Conservation (phyloP, 257 asterid genomes). For the Solanum rostratum region DNA sequence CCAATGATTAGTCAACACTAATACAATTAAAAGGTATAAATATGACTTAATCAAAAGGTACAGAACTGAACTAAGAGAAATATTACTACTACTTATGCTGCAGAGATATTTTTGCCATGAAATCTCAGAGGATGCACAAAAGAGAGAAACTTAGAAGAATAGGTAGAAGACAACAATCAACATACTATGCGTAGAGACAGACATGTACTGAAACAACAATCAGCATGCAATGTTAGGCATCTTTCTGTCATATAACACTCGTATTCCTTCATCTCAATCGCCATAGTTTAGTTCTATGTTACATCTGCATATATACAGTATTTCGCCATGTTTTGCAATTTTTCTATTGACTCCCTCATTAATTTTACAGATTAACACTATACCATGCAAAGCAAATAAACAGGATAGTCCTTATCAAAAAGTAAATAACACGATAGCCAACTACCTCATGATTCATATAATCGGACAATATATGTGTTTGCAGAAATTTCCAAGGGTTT, state of each 20-base stretch:
- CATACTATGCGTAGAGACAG: neutral
- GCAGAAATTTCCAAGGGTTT: constrained; percentile 81
- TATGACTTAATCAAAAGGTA: neutral
- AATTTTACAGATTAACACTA: neutral
- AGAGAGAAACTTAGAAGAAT: neutral
- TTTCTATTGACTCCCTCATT: neutral
- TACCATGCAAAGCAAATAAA: neutral
- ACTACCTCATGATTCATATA: constrained; percentile 85
- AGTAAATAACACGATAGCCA: neutral
- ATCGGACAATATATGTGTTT: constrained; percentile 65
- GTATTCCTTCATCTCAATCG: neutral
- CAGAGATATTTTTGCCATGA: neutral
- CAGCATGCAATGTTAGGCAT: neutral
- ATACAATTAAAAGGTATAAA: constrained; percentile 4
- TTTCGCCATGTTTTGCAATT: neutral
- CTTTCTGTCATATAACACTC: neutral
- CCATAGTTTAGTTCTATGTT: neutral
- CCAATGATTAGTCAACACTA: constrained; percentile 37
- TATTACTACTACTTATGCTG: neutral
- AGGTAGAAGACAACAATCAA: neutral
- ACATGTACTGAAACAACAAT: neutral
- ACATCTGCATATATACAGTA: neutral
- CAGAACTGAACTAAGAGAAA: neutral
- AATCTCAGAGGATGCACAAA: neutral
- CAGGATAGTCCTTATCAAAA: neutral